phyloP scores from a whole-genome alignment of 352 stramenopile species.

The Phytophthora hybrid region DNA sequence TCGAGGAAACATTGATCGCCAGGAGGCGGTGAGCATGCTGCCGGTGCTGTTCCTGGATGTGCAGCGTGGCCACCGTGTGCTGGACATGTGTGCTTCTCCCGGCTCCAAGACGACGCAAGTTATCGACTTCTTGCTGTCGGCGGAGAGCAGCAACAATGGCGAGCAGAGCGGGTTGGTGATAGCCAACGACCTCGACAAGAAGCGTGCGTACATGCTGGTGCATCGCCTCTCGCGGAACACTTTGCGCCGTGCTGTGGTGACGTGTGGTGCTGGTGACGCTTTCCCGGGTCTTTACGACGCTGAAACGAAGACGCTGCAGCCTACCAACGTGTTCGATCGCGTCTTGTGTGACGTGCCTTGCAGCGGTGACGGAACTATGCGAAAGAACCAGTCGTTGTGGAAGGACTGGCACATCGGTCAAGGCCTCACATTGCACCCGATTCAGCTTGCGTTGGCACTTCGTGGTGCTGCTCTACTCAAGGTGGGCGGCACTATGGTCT shows the following conservation, averaged over 20 bases:
- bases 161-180: constrained; percentile 87
- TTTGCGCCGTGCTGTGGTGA: constrained; percentile 91
- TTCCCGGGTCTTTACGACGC: constrained; percentile 93
- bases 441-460: constrained; percentile 94
- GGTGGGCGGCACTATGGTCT: constrained; percentile 94
- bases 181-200: constrained; percentile 97
- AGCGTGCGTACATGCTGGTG: constrained; percentile 98
- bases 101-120: constrained; percentile 99
- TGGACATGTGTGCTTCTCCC: constrained; percentile 96
- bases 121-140: constrained; percentile 87
- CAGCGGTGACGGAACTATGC: constrained; percentile 97
- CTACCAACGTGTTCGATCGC: constrained; percentile 96
- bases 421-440: constrained; percentile 91
- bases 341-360: constrained; percentile 99
- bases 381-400: constrained; percentile 97
- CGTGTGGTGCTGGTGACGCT: constrained; percentile 91
- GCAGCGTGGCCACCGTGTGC: constrained; percentile 80
- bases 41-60: constrained; percentile 97
- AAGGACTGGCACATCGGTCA: constrained; percentile 94
- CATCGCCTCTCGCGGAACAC: constrained; percentile 92
- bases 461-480: constrained; percentile 92
- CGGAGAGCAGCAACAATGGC: constrained; percentile 15
- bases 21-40: constrained; percentile 99
- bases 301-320: constrained; percentile 41
- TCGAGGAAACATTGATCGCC: constrained; percentile 94